Evolutionary conservation across 352 stramenopile genomes (phyloP).

Genomic region (Globisporangium recalcitrans): DNA sequence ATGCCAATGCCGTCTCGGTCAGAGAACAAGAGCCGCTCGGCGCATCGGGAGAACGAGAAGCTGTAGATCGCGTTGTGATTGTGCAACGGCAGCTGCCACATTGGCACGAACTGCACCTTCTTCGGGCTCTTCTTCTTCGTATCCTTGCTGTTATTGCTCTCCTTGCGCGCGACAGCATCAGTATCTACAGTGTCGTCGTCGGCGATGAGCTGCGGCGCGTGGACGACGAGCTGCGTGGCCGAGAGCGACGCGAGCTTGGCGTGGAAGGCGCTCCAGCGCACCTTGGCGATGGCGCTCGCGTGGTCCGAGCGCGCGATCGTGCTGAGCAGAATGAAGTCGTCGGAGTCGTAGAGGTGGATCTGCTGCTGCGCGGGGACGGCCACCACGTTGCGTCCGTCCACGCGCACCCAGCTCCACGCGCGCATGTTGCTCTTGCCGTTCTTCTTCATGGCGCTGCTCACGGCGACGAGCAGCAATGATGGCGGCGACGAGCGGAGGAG

Average conservation of each 20-base stretch:
- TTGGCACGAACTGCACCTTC: constrained; percentile 36
- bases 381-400: constrained; percentile 79
- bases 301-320: constrained; percentile 59
- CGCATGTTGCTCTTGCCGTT: constrained; percentile 27
- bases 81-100: constrained; percentile 43
- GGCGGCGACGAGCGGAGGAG: too few relatives aligned
- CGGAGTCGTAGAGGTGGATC: constrained; percentile 77
- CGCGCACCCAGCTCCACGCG: constrained; percentile 74
- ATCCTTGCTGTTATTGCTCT: not conserved
- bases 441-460: not conserved
- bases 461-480: too few relatives aligned
- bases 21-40: constrained; percentile 54
- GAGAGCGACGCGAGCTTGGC: constrained; percentile 75
- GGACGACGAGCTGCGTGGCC: constrained; percentile 50
- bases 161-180: not conserved
- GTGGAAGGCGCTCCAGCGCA: constrained; percentile 76
- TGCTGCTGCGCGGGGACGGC: constrained; percentile 61
- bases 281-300: constrained; percentile 42
- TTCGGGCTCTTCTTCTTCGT: not conserved
- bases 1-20: constrained; percentile 41
- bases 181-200: constrained; percentile 10
- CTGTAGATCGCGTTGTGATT: constrained; percentile 27
- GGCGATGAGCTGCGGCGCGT: constrained; percentile 18
- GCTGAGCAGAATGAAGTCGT: constrained; percentile 77
- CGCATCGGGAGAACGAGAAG: constrained; percentile 61